A percentile compares a stretch with the other conserved stretches of the same genome.
Conservation (phyloP, 1,284 basidiomycete genomes). For the Pholiota adiposa region DNA sequence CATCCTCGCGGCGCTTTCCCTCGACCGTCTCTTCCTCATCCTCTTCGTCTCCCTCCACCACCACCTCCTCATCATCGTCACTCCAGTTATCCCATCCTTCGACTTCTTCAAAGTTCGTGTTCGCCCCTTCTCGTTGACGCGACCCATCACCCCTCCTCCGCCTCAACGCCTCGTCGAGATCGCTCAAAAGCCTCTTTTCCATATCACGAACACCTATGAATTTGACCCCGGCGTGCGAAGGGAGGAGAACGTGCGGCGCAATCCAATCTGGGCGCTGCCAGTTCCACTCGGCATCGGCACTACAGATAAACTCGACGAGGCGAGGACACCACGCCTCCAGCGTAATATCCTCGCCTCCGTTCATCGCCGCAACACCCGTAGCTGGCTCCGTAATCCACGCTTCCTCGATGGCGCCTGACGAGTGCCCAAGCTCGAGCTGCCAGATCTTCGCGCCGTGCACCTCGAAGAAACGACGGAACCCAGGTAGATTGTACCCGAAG, state of each 20-base stretch:
- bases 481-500: slow-evolving; percentile 63
- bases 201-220: slow-evolving; percentile 76
- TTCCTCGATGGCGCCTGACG: slow-evolving; percentile 64
- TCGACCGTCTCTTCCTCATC: not conserved
- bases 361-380: slow-evolving; percentile 2
- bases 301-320: slow-evolving; percentile 69
- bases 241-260: slow-evolving; percentile 73
- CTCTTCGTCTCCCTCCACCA: not conserved
- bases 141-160: slow-evolving; percentile 3
- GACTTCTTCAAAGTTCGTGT: not conserved
- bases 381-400: slow-evolving; percentile 47
- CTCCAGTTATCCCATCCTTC: not conserved
- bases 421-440: slow-evolving; percentile 75
- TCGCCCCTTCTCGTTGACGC: not conserved
- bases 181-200: slow-evolving; percentile 56
- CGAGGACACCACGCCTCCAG: slow-evolving; percentile 69
- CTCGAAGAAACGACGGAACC: slow-evolving; percentile 67
- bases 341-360: slow-evolving; percentile 37
- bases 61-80: slow-evolving; percentile 2
- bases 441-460: slow-evolving; percentile 62
- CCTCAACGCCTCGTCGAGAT: slow-evolving; percentile 23
- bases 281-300: slow-evolving; percentile 77
- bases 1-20: slow-evolving; percentile 10
- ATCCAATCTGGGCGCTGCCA: slow-evolving; percentile 80
- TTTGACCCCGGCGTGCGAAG: slow-evolving; percentile 60